A percentile compares a stretch with the other conserved stretches of the same genome.
phyloP scores from a whole-genome alignment of 805 yeast species.

The Kodamaea nitidulidarum region DNA sequence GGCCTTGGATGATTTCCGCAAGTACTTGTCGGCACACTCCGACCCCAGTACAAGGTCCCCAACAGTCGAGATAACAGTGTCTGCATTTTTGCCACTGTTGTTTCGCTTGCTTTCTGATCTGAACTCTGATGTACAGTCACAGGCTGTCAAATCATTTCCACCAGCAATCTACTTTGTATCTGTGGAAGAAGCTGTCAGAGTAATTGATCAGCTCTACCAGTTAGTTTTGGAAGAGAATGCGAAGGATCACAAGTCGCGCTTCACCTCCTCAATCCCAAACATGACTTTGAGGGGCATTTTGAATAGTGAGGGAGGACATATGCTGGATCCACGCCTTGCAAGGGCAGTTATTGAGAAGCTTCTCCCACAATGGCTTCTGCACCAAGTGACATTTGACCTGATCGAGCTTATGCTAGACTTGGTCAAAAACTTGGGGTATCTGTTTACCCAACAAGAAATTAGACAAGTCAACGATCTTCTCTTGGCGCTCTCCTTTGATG shows the following conservation, averaged over 20 bases:
- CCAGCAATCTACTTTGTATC: conserved; percentile 41
- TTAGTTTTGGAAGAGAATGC: conserved; percentile 16
- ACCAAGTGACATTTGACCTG: conserved; percentile 46
- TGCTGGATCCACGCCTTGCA: conserved; percentile 16
- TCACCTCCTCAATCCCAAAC: conserved; percentile 48
- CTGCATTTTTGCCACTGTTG: conserved; percentile 25
- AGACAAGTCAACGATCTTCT: conserved; percentile 23
- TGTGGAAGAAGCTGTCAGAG: conserved; percentile 24
- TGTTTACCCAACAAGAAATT: conserved; percentile 35
- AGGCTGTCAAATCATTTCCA: conserved; percentile 59
- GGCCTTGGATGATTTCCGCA: conserved; percentile 74
- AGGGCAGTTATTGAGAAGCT: conserved; percentile 32
- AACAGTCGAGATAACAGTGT: conserved; percentile 1
- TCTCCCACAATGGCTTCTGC: conserved; percentile 34
- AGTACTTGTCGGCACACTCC: conserved; percentile 28
- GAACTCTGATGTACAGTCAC: conserved; percentile 69
- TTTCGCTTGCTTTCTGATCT: conserved; percentile 51
- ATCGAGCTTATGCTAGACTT: conserved; percentile 60
- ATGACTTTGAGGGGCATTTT: conserved; percentile 49
- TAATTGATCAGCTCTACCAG: conserved; percentile 28
- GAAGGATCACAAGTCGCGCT: conserved; percentile 16
- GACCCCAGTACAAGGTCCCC: not conserved
- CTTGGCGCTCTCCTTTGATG: conserved; percentile 34
- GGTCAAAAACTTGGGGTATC: conserved; percentile 45
- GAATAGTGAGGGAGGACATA: conserved; percentile 10